A percentile compares a stretch with the other conserved stretches of the same genome.
These are phyloP conservation scores for Xylaria scruposa DNA, from an alignment of 495 filamentous ascomycete species.

Conservation along the genomic window DNA sequence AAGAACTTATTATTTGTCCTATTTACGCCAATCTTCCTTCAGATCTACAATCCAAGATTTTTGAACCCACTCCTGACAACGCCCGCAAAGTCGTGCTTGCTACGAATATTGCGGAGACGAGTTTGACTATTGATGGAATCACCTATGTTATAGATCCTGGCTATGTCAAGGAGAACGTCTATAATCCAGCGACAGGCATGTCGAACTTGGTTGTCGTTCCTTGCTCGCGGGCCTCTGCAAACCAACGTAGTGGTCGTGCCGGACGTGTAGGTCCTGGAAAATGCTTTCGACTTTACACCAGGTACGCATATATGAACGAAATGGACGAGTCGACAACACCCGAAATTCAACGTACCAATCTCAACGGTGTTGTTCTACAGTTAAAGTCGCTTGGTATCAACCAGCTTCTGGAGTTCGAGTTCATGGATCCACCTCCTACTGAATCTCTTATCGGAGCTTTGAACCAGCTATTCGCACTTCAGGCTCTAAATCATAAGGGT, in stretches of 20 bases:
- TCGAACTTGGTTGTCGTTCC: slow-evolving; percentile 90
- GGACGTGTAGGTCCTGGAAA: slow-evolving; percentile 94
- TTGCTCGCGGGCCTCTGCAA: slow-evolving; percentile 91
- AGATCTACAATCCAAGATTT: slow-evolving; percentile 86
- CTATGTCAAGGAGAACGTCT: slow-evolving; percentile 95
- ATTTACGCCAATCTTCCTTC: slow-evolving; percentile 91
- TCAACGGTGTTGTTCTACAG: slow-evolving; percentile 82
- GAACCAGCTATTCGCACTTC: slow-evolving; percentile 91
- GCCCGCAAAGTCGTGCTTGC: slow-evolving; percentile 87
- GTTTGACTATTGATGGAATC: slow-evolving; percentile 87
- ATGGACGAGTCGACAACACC: slow-evolving; percentile 92
- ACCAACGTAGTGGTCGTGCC: slow-evolving; percentile 90
- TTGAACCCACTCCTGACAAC: slow-evolving; percentile 82
- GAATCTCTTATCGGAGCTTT: slow-evolving; percentile 90
- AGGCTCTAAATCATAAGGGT: slow-evolving; percentile 87
- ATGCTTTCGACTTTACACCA: slow-evolving; percentile 94
- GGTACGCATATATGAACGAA: slow-evolving; percentile 93
- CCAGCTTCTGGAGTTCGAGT: slow-evolving; percentile 93
- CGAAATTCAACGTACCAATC: slow-evolving; percentile 91
- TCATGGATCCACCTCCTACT: slow-evolving; percentile 91
- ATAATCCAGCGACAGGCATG: slow-evolving; percentile 91
- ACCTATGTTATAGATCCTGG: slow-evolving; percentile 92
- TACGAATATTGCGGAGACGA: slow-evolving; percentile 91
- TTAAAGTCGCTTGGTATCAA: slow-evolving; percentile 93
- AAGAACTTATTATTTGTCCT: slow-evolving; percentile 83